Base-by-base conservation (phyloP, 495 filamentous ascomycete species). In the Cladorrhinum samala region DNA sequence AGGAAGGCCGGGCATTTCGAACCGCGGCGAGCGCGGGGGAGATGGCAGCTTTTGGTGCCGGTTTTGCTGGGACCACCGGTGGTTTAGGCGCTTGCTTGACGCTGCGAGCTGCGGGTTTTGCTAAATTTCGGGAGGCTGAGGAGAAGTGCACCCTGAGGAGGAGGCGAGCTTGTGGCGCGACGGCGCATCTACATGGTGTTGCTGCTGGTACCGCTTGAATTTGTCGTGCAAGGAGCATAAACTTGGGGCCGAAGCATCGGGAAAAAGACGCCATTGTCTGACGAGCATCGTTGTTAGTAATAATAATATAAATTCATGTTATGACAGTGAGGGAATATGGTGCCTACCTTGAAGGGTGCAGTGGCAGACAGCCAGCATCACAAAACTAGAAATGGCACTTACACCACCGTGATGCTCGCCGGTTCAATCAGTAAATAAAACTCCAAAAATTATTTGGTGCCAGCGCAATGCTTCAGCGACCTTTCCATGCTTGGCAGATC, bases 401-500 rank as follows among this genome's bases (percentile, higher is more conserved):
- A 33, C 27, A 33, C 27, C 27, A 33, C 27, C 27, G 5, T 11
- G 11, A 33, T 33, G 27, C n/a, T n/a, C n/a, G n/a, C n/a, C n/a
- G n/a, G n/a, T n/a, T n/a, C n/a, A n/a, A n/a, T n/a, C n/a, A n/a
- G n/a, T n/a, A n/a, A n/a, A n/a, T n/a, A n/a, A n/a, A n/a, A n/a
- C n/a, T n/a, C n/a, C n/a, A 24, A 45, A 45, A 21, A 45, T 19
- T 45, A 19, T 48, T n/a, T 33, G 52, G 52, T 47, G 33, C 37
- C 52, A 27, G 52, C 36, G 41, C 52, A 54, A 54, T 47, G 42
- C 40, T 54, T 54, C 16, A 21, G 52, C 41, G 50, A 41, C 27
- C 11, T 33, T 33, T 33, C 5, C n/a, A n/a, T n/a, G n/a, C n/a
- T n/a, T n/a, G n/a, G n/a, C n/a, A n/a, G n/a, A n/a, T n/a, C 27